phyloP scores from a whole-genome alignment of 768 basidiomycete genomes.

The Tylopilus rubrobrunneus region DNA sequence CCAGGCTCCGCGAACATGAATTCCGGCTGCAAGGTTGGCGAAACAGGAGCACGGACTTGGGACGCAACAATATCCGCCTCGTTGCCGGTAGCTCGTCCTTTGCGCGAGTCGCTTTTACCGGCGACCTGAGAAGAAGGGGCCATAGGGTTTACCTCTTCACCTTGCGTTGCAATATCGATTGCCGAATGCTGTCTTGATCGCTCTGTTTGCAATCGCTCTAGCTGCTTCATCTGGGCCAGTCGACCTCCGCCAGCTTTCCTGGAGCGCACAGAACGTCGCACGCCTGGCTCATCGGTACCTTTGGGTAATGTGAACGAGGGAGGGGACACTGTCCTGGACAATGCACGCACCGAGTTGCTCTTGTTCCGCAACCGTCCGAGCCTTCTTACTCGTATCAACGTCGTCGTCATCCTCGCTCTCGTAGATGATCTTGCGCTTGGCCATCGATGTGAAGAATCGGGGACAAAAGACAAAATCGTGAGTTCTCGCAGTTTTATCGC shows the following conservation, averaged over 20 bases:
- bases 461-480: not conserved
- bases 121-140: not conserved
- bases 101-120: not conserved
- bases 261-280: too few species aligned
- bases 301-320: too few species aligned
- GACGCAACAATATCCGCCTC: not conserved
- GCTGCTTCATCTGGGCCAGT: not conserved
- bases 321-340: too few species aligned
- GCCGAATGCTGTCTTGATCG: not conserved
- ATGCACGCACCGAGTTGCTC: too few species aligned
- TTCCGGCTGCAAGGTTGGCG: not conserved
- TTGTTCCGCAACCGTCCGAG: not conserved
- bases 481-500: too few species aligned
- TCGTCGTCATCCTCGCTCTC: not conserved
- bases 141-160: constrained; percentile 2
- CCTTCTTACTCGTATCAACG: not conserved
- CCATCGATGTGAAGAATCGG: not conserved
- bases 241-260: too few species aligned
- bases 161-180: not conserved
- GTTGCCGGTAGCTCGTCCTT: not conserved
- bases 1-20: not conserved
- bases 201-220: not conserved
- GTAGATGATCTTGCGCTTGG: not conserved
- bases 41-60: not conserved
- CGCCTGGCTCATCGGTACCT: too few species aligned